These are phyloP conservation scores for Gentiana macrophylla DNA, from an alignment of 257 asterid genomes.

Conservation along the genomic window DNA sequence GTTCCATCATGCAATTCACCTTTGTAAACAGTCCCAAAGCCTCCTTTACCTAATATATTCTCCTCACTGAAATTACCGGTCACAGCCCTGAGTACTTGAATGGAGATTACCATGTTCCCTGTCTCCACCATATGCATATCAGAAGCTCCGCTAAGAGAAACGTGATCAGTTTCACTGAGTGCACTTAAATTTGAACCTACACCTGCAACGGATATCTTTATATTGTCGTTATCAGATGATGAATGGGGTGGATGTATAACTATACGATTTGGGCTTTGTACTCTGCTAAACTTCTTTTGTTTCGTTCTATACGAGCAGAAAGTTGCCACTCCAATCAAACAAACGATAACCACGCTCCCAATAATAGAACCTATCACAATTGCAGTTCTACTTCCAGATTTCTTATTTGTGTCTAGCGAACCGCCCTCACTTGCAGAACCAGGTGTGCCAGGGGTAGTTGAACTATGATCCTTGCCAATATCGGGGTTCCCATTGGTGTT, in stretches of 20 bases:
- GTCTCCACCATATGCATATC: conserved; percentile 82
- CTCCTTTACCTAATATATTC: conserved; percentile 77
- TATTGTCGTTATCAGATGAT: conserved; percentile 65
- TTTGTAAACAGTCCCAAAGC: conserved; percentile 84
- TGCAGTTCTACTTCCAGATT: conserved; percentile 32
- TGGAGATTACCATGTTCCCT: conserved; percentile 83
- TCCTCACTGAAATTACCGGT: conserved; percentile 60
- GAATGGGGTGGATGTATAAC: conserved; percentile 80
- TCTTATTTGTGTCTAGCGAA: conserved; percentile 11
- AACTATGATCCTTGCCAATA: conserved; percentile 44
- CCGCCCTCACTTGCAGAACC: conserved; percentile 13
- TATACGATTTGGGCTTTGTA: conserved; percentile 72
- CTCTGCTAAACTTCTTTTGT: conserved; percentile 57
- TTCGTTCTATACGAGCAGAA: conserved; percentile 63
- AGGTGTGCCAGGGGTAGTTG: conserved; percentile 19
- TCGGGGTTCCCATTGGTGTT: conserved; percentile 64
- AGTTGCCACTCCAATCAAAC: conserved; percentile 46
- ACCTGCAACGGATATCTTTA: conserved; percentile 87
- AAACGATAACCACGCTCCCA: conserved; percentile 44
- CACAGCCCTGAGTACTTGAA: conserved; percentile 76
- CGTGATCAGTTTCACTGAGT: conserved; percentile 41
- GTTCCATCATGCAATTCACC: conserved; percentile 91
- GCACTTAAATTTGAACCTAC: conserved; percentile 63
- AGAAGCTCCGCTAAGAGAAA: conserved; percentile 37
- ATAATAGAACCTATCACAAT: conserved; percentile 41